phyloP scores from a whole-genome alignment of 306 rosid species.

The Rubus idaeus region DNA sequence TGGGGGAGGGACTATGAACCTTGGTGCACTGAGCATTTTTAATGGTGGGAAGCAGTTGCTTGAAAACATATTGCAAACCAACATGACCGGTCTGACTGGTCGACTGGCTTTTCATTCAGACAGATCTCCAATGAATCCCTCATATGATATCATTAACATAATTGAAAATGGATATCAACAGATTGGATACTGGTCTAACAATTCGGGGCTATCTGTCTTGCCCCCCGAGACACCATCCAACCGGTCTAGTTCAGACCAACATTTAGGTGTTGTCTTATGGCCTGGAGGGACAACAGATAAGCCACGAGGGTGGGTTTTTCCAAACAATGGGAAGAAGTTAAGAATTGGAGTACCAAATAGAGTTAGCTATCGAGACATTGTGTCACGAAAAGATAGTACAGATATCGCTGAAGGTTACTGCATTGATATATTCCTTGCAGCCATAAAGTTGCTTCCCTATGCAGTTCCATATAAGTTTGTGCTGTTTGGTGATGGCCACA shows the following conservation, averaged over 20 bases:
- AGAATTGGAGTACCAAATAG: conserved; percentile 48
- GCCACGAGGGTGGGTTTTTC: conserved; percentile 60
- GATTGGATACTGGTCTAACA: conserved; percentile 50
- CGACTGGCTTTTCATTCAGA: conserved; percentile 34
- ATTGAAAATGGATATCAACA: conserved; percentile 24
- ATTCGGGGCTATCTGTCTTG: conserved; percentile 44
- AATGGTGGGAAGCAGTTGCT: conserved; percentile 44
- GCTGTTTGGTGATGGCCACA: conserved; percentile 47
- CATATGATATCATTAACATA: conserved; percentile 47
- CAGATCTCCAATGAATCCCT: conserved; percentile 38
- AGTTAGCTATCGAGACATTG: conserved; percentile 48
- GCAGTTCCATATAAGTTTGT: conserved; percentile 41
- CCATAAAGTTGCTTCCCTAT: conserved; percentile 47
- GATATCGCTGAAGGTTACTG: conserved; percentile 40
- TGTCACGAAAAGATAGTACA: conserved; percentile 31
- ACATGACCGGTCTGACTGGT: conserved; percentile 45
- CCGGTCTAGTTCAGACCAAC: conserved; percentile 31
- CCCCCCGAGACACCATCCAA: conserved; percentile 31
- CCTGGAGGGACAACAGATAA: conserved; percentile 41
- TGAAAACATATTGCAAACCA: conserved; percentile 35
- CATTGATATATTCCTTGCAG: conserved; percentile 54
- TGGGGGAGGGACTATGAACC: conserved; percentile 34
- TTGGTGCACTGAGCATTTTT: conserved; percentile 39
- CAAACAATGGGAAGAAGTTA: conserved; percentile 36
- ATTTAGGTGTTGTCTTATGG: conserved; percentile 34